Evolutionary conservation across 2,329 filamentous ascomycete species (phyloP).

Genomic region (Botrytis deweyae): DNA sequence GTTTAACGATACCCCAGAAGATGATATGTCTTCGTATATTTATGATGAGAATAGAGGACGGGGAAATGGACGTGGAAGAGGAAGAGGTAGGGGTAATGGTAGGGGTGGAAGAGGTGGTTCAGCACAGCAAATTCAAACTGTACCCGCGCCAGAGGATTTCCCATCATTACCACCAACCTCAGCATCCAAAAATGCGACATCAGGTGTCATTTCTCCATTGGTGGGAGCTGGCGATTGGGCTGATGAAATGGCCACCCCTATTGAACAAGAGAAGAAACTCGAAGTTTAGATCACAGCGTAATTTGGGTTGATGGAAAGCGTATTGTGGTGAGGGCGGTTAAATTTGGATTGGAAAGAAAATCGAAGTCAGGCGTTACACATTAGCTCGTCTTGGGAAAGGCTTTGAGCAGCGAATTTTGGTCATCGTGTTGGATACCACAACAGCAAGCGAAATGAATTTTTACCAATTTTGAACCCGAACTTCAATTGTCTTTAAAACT

Average conservation of each 20-base stretch:
- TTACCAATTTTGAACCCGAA: neutral
- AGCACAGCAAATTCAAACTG: constrained; percentile 18
- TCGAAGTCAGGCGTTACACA: neutral
- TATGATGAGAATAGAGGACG: constrained; percentile 29
- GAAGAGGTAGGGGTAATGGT: constrained; percentile 11
- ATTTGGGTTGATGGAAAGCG: neutral
- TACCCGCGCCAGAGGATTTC: constrained; percentile 33
- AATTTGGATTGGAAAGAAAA: constrained; percentile 2
- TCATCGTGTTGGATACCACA: constrained; percentile 1
- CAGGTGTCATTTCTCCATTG: constrained; percentile 21
- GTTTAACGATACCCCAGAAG: constrained; percentile 24
- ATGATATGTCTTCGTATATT: constrained; percentile 12
- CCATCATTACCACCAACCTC: constrained; percentile 28
- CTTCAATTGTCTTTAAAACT: neutral
- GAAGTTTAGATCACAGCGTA: neutral
- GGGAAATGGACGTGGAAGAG: constrained; percentile 22
- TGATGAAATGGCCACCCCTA: constrained; percentile 37
- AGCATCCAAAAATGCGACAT: constrained; percentile 14
- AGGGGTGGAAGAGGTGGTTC: constrained; percentile 28
- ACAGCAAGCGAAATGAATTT: neutral
- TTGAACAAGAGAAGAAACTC: constrained; percentile 31
- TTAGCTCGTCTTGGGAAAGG: constrained; percentile 2
- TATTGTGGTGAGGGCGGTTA: neutral
- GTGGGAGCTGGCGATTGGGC: constrained; percentile 34
- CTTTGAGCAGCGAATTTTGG: neutral